A percentile compares a stretch with the other conserved stretches of the same genome.
Conservation (phyloP, 1,284 basidiomycete species). For the Malassezia psittaci region DNA sequence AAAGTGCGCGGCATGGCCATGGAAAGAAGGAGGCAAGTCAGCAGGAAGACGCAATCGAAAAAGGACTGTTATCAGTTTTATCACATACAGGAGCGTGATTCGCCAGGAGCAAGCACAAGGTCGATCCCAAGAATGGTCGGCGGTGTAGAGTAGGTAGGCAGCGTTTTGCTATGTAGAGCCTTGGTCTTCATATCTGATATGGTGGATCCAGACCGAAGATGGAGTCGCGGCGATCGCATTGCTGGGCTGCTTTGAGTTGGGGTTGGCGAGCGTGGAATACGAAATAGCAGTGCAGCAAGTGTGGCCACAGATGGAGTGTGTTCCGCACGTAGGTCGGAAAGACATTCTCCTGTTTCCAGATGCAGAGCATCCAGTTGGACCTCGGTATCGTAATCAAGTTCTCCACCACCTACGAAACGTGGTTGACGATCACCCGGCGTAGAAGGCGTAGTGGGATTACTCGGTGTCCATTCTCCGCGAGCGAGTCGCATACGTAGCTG, state of each 20-base stretch:
- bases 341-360: slow-evolving; percentile 14
- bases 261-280: neutral
- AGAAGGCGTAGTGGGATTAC: slow-evolving; percentile 18
- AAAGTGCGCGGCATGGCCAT: slow-evolving; percentile 70
- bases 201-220: slow-evolving; percentile 52
- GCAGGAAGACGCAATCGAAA: slow-evolving; percentile 50
- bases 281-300: slow-evolving; percentile 11
- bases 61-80: slow-evolving; percentile 9
- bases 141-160: slow-evolving; percentile 70
- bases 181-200: slow-evolving; percentile 54
- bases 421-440: slow-evolving; percentile 22
- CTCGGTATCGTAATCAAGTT: slow-evolving; percentile 27
- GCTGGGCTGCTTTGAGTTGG: neutral
- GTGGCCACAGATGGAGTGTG: slow-evolving; percentile 12
- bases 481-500: slow-evolving; percentile 46
- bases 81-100: slow-evolving; percentile 66
- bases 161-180: slow-evolving; percentile 50
- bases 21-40: slow-evolving; percentile 77
- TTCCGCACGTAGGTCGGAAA: slow-evolving; percentile 2
- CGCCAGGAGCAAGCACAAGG: slow-evolving; percentile 63
- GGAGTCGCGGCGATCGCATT: slow-evolving; percentile 14
- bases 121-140: slow-evolving; percentile 77
- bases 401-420: slow-evolving; percentile 32
- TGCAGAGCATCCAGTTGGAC: slow-evolving; percentile 6
- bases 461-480: slow-evolving; percentile 30